Percentiles rank a stretch among this genome's conserved stretches.
These are phyloP conservation scores for Chaetomiaceae sp. DNA, from an alignment of 2,329 filamentous ascomycete genomes.

Conservation along the genomic window DNA sequence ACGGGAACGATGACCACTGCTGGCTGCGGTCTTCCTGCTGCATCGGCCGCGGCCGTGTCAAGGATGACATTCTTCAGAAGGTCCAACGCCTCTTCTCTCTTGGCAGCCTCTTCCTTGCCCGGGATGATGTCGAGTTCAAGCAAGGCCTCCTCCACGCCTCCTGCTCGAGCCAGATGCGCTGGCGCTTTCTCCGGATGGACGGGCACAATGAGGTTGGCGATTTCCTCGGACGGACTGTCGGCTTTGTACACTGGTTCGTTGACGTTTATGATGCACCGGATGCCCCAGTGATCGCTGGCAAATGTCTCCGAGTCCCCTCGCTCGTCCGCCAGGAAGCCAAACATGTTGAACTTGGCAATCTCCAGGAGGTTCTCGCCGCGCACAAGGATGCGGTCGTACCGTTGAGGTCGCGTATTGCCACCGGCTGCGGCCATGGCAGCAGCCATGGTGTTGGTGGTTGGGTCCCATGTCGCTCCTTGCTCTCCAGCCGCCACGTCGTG, in stretches of 20 bases:
- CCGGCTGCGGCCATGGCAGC: conserved; percentile 44
- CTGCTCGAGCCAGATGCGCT: conserved; percentile 30
- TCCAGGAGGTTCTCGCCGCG: conserved; percentile 38
- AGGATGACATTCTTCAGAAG: conserved; percentile 42
- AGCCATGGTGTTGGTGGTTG: conserved; percentile 52
- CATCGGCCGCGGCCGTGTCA: conserved; percentile 25
- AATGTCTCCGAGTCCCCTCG: conserved; percentile 23
- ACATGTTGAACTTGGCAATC: conserved; percentile 51
- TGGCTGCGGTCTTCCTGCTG: conserved; percentile 7
- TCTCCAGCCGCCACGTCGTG: conserved; percentile 49
- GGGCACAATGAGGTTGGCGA: conserved; percentile 29
- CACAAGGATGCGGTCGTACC: conserved; percentile 61
- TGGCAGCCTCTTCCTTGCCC: conserved; percentile 38
- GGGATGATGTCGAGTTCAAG: conserved; percentile 42
- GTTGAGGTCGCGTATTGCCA: conserved; percentile 53
- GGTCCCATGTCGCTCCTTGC: conserved; percentile 62
- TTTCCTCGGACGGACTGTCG: conserved; percentile 16
- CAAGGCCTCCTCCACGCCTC: conserved; percentile 38
- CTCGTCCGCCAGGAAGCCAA: conserved; percentile 43
- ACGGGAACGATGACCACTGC: conserved; percentile 54
- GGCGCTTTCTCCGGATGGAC: conserved; percentile 34
- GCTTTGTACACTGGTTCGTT: conserved; percentile 6
- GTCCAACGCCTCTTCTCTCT: conserved; percentile 42
- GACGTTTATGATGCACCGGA: conserved; percentile 42
- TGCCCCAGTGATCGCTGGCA: conserved; percentile 57